Base-by-base conservation (phyloP, 2,329 filamentous ascomycete genomes). In the Lanzia echinophila region DNA sequence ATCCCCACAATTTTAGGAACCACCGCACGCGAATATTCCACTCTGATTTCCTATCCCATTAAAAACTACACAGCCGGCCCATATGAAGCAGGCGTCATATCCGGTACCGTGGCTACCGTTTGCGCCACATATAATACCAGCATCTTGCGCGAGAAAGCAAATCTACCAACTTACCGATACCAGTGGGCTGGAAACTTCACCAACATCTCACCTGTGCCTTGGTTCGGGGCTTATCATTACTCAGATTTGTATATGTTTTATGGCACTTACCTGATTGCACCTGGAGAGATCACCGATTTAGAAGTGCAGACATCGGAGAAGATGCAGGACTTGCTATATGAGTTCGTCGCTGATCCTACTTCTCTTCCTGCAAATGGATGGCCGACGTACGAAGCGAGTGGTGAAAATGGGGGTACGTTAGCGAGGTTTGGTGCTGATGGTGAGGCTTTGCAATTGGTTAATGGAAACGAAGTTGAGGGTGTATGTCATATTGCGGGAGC, bases 131-230 rank as follows among this genome's bases (percentile, higher is more conserved):
- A 53, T 24, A 57, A 49, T 13, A 57, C 42, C 22, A 57, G 51
- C 46, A 34, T 51, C 6, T 28, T 54, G 6, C 56, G 56, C n/a
- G 17, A 53, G 12, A 22, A 24, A 2, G 47, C 50, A 33, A 34
- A 38, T n/a, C 42, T 53, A 6, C 44, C 56, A 47, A 59, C 53
- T 7, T 60, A 54, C 38, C 64, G 68, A 19, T 70, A 69, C 45
- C 60, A 63, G n/a, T 70, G 63, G 46, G 58, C 63, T 12, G 67
- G 66, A 5, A 59, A 63, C 44, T 69, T 67, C 48, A 61, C 65
- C 15, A 68, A 68, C 47, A 58, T 65, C 38, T 58, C 55, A 2
- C 57, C 68, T 1, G 42, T 48, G 8, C 36, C 41, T 6, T 58
- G 56, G 56, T 36, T 56, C 12, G 51, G 56, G 6, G 56, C 54